phyloP scores from a whole-genome alignment of 306 rosid species.

The Morella rubra region DNA sequence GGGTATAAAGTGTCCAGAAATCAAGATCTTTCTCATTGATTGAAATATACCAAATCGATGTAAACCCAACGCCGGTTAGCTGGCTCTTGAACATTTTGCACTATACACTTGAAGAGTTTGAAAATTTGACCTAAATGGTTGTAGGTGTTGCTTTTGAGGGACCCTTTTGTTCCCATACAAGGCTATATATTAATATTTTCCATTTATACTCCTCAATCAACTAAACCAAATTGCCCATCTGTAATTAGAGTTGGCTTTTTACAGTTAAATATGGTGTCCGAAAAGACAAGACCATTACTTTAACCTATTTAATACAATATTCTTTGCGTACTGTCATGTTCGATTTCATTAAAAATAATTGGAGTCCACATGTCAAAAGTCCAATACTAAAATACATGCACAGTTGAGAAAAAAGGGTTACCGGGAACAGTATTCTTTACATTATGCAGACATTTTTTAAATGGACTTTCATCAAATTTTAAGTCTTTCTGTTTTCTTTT shows the following conservation, averaged over 20 bases:
- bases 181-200: background rate
- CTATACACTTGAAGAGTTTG: background rate
- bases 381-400: background rate
- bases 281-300: background rate
- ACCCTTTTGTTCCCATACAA: background rate
- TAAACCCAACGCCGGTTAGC: background rate
- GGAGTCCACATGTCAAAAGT: background rate
- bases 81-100: background rate
- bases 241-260: background rate
- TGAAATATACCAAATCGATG: background rate
- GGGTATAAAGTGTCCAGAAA: background rate
- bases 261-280: background rate
- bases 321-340: constrained; percentile 1
- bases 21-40: background rate
- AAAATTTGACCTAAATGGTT: constrained; percentile 20
- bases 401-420: background rate
- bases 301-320: constrained; percentile 14
- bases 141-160: constrained; percentile 26
- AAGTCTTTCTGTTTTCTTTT: background rate
- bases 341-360: background rate
- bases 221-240: background rate
- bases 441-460: background rate
- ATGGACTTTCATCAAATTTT: background rate
- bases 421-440: background rate
- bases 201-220: background rate